Evolutionary conservation across 163 green algal genomes (phyloP).

Genomic region (Scenedesmus sp.): DNA sequence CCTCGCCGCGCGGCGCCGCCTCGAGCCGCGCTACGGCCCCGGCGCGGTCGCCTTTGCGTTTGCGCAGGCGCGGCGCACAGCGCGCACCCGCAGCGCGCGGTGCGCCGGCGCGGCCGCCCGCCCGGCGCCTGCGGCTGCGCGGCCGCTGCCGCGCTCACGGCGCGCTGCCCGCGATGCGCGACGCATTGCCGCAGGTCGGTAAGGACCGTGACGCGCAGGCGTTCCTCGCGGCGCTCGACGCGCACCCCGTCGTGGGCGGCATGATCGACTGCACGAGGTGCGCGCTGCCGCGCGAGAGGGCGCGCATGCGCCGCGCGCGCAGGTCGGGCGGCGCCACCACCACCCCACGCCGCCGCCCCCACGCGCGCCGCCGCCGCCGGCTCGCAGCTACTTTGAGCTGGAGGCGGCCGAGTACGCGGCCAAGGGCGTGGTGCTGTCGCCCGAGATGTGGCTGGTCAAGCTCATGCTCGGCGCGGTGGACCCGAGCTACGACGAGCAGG

Average conservation of each 20-base stretch:
- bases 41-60: constrained; percentile 58
- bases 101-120: background rate
- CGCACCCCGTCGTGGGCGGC: constrained; percentile 38
- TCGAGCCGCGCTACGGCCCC: constrained; percentile 43
- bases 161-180: too few relatives aligned
- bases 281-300: too few relatives aligned
- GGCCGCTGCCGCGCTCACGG: background rate
- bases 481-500: constrained; percentile 8
- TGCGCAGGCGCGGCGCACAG: constrained; percentile 54
- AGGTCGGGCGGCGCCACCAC: background rate
- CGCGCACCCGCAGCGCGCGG: too few relatives aligned
- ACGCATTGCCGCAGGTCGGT: constrained; percentile 56
- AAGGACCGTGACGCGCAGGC: constrained; percentile 55
- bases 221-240: constrained; percentile 53
- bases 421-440: constrained; percentile 49
- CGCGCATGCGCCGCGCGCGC: background rate
- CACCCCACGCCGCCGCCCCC: too few relatives aligned
- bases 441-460: constrained; percentile 60
- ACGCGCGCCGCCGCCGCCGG: too few relatives aligned
- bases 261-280: constrained; percentile 42
- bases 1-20: background rate
- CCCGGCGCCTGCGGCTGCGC: background rate
- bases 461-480: constrained; percentile 54
- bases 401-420: constrained; percentile 50
- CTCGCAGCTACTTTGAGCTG: constrained; percentile 51